Percentiles rank a stretch among this genome's conserved stretches.
phyloP scores from a whole-genome alignment of 192 early-diverging fungal species.

The Coemansia sp. region DNA sequence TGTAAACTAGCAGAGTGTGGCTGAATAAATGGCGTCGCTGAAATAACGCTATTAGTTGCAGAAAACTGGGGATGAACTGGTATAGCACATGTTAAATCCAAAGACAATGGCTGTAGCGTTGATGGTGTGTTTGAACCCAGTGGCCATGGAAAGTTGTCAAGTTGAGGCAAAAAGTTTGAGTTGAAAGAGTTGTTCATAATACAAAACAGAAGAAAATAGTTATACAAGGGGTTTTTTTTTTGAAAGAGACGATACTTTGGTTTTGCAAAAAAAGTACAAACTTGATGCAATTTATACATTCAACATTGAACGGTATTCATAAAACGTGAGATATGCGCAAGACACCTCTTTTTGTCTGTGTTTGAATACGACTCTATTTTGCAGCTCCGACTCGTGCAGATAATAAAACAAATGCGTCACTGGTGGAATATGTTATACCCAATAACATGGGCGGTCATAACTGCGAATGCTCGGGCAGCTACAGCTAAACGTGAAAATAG shows the following conservation, averaged over 20 bases:
- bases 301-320: neutral
- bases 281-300: neutral
- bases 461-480: neutral
- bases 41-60: neutral
- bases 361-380: neutral
- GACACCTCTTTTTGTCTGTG: neutral
- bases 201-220: neutral
- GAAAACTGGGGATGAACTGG: neutral
- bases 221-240: neutral
- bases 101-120: too few relatives aligned
- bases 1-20: neutral
- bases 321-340: neutral
- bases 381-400: neutral
- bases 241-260: too few relatives aligned
- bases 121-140: too few relatives aligned
- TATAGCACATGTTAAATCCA: neutral
- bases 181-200: neutral
- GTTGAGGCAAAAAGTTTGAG: neutral
- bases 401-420: neutral
- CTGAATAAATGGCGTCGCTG: neutral
- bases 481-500: neutral
- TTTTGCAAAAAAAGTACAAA: neutral
- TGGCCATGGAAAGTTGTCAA: too few relatives aligned
- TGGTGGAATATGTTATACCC: neutral
- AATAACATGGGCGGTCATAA: neutral